Conservation (phyloP, 2,329 filamentous ascomycete species). For the Penicillium sp. region DNA sequence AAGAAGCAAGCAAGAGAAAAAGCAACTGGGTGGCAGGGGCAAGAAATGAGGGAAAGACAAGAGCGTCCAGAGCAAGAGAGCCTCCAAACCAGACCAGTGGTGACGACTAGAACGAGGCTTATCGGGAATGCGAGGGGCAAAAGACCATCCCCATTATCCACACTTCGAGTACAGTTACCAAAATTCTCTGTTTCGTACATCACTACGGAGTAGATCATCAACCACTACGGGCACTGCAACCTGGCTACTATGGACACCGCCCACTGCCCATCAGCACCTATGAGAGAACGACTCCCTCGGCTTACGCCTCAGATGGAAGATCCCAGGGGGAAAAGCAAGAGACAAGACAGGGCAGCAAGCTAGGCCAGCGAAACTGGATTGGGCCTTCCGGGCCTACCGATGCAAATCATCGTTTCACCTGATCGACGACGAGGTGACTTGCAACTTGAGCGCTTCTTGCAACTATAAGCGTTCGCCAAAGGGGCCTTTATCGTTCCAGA, state of each 20-base stretch:
- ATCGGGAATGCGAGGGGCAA: slow-evolving; percentile 35
- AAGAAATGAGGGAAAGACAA: not conserved
- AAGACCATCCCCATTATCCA: slow-evolving; percentile 11
- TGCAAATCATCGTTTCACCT: slow-evolving; percentile 31
- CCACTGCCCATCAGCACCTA: not conserved
- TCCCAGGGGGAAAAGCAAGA: slow-evolving; percentile 11
- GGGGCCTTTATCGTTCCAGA: slow-evolving; percentile 3
- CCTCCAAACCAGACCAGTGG: slow-evolving; percentile 12
- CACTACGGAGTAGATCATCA: too few species aligned
- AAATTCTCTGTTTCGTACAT: not conserved
- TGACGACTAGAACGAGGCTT: slow-evolving; percentile 35
- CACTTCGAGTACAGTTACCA: not conserved
- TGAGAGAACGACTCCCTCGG: not conserved
- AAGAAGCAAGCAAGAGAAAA: slow-evolving; percentile 3
- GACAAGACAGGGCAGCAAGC: not conserved
- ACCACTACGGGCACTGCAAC: not conserved
- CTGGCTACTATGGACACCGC: not conserved
- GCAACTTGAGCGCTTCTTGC: not conserved
- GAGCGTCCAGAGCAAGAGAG: slow-evolving; percentile 2
- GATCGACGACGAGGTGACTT: slow-evolving; percentile 11
- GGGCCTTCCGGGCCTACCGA: slow-evolving; percentile 28
- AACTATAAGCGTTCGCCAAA: slow-evolving; percentile 8
- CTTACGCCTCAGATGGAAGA: slow-evolving; percentile 9
- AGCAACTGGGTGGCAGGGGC: not conserved
- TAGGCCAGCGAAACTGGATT: not conserved